These are phyloP conservation scores for Aspergillus caelatus DNA, from an alignment of 2,329 filamentous ascomycete species.

Conservation along the genomic window DNA sequence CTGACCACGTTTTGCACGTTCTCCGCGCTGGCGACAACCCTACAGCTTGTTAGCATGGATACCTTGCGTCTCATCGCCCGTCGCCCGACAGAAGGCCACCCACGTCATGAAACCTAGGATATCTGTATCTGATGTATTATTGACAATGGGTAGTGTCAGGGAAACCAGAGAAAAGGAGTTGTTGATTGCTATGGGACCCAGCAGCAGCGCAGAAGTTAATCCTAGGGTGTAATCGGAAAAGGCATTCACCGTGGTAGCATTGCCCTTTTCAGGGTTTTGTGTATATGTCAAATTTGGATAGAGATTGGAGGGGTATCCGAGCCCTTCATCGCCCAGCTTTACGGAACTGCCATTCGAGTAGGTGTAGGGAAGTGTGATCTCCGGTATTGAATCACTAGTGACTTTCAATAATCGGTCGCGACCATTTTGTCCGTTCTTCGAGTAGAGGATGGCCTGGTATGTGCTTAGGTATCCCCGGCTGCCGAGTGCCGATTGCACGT, in stretches of 20 bases:
- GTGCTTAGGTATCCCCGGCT: conserved; percentile 58
- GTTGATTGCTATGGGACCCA: conserved; percentile 76
- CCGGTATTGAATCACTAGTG: conserved; percentile 55
- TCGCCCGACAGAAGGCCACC: no score
- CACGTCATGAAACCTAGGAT: conserved; percentile 83
- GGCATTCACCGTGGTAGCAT: conserved; percentile 32
- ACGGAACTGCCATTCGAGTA: conserved; percentile 61
- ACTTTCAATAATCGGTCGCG: conserved; percentile 63
- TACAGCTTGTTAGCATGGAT: not conserved
- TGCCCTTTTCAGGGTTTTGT: conserved; percentile 22
- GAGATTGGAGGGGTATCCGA: conserved; percentile 71
- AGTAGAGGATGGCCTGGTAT: conserved; percentile 74
- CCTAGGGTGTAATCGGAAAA: conserved; percentile 44
- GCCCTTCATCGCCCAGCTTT: conserved; percentile 61
- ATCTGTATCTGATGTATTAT: conserved; percentile 62
- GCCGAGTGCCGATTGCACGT: conserved; percentile 70
- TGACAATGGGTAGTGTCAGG: conserved; percentile 76
- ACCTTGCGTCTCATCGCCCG: not conserved
- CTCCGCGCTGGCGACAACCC: conserved; percentile 56
- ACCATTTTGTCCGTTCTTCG: conserved; percentile 66
- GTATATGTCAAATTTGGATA: conserved; percentile 79
- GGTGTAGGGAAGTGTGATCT: conserved; percentile 61
- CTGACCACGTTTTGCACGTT: conserved; percentile 49
- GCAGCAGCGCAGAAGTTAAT: conserved; percentile 62
- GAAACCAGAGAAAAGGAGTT: conserved; percentile 75